Percentiles rank a stretch among this genome's conserved stretches.
phyloP scores from a whole-genome alignment of 139 green algal genomes.

The Limnomonas spitsbergensis region DNA sequence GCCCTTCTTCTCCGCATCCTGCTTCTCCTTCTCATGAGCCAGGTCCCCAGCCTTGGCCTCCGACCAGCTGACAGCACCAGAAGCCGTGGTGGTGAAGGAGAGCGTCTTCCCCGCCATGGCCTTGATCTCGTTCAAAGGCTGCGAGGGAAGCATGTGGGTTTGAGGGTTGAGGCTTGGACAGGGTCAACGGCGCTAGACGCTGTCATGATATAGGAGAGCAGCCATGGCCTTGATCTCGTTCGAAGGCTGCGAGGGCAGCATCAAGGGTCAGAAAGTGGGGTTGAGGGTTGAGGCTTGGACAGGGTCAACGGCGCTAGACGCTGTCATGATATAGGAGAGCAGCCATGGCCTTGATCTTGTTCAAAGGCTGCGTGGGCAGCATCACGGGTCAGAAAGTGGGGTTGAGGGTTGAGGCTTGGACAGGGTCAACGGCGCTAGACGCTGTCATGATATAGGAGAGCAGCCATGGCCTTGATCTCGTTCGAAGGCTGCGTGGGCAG shows the following conservation, averaged over 20 bases:
- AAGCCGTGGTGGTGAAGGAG: slow-evolving; percentile 66
- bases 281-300: slow-evolving; percentile 1
- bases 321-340: slow-evolving; percentile 63
- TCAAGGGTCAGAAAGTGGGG: slow-evolving; percentile 19
- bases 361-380: slow-evolving; percentile 25
- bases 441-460: slow-evolving; percentile 66
- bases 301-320: slow-evolving; percentile 62
- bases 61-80: slow-evolving; percentile 71
- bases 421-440: slow-evolving; percentile 67
- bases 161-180: slow-evolving; percentile 4
- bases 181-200: slow-evolving; percentile 64
- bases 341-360: slow-evolving; percentile 37
- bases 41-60: slow-evolving; percentile 26
- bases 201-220: slow-evolving; percentile 60
- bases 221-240: slow-evolving; percentile 37
- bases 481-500: slow-evolving; percentile 45
- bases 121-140: slow-evolving; percentile 48
- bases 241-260: slow-evolving; percentile 45
- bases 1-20: background rate
- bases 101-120: slow-evolving; percentile 40
- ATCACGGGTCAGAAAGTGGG: too few species aligned
- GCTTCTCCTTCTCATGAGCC: background rate
- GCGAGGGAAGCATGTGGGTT: slow-evolving; percentile 42
- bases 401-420: too few species aligned
- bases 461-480: slow-evolving; percentile 33